Conservation (phyloP, 2,329 filamentous ascomycete genomes). For the Coniella lustricola region DNA sequence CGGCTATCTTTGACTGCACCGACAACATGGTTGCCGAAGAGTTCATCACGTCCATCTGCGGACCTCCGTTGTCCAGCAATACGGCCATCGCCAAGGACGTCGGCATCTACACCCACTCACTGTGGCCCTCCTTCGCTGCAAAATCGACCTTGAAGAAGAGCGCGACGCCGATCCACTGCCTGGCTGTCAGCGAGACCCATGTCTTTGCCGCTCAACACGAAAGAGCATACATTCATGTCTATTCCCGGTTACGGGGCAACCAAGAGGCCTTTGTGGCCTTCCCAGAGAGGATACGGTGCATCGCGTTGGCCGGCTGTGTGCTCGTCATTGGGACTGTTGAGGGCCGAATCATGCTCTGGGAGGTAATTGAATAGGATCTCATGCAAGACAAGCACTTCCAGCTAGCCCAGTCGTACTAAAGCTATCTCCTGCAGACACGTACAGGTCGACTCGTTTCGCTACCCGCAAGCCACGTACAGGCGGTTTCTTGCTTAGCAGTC, state of each 20-base stretch:
- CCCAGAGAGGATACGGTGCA: constrained; percentile 73
- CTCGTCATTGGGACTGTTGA: constrained; percentile 76
- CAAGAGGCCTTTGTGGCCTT: constrained; percentile 88
- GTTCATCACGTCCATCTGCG: constrained; percentile 52
- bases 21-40: constrained; percentile 50
- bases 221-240: constrained; percentile 90
- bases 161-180: constrained; percentile 67
- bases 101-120: constrained; percentile 78
- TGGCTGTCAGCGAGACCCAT: constrained; percentile 75
- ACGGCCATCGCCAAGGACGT: constrained; percentile 67
- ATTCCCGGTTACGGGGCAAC: constrained; percentile 73
- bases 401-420: no score
- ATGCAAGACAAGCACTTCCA: no score
- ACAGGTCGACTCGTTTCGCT: constrained; percentile 73
- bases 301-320: constrained; percentile 65
- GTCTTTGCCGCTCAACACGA: constrained; percentile 87
- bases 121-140: constrained; percentile 70
- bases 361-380: constrained; percentile 65
- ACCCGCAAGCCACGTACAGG: constrained; percentile 70
- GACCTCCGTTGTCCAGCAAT: constrained; percentile 52
- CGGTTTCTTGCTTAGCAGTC: constrained; percentile 67
- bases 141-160: constrained; percentile 86
- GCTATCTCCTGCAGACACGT: constrained; percentile 45
- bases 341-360: constrained; percentile 85
- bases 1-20: neutral